These are phyloP conservation scores for Pichia phayaonensis DNA, from an alignment of 805 yeast genomes.

Conservation along the genomic window DNA sequence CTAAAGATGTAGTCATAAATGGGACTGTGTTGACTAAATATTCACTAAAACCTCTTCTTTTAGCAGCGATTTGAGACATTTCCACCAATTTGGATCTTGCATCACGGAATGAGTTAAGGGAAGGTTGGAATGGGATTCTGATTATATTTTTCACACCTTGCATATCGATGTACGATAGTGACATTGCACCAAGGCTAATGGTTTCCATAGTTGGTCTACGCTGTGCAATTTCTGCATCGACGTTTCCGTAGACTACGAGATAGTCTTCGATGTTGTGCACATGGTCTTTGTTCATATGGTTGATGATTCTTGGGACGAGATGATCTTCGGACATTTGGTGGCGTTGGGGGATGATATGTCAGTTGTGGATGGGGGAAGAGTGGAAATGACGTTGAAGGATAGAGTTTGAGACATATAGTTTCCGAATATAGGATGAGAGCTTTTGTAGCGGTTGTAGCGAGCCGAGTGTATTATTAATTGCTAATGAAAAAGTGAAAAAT, in stretches of 20 bases:
- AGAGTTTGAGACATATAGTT: too few species aligned
- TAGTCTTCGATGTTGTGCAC: slow-evolving; percentile 65
- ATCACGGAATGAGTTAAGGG: slow-evolving; percentile 35
- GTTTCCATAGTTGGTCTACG: slow-evolving; percentile 37
- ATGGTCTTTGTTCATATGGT: slow-evolving; percentile 79
- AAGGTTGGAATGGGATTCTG: slow-evolving; percentile 45
- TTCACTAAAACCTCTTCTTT: slow-evolving; percentile 51
- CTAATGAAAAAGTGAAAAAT: too few species aligned
- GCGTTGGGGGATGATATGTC: not conserved
- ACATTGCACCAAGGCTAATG: slow-evolving; percentile 37
- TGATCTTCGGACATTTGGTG: not conserved
- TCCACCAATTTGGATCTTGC: slow-evolving; percentile 48
- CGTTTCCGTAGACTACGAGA: slow-evolving; percentile 47
- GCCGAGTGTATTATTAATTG: too few species aligned
- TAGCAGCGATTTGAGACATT: slow-evolving; percentile 74
- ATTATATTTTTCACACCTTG: slow-evolving; percentile 27
- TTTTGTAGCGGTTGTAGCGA: too few species aligned
- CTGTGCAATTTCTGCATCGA: slow-evolving; percentile 10
- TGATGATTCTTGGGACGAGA: slow-evolving; percentile 39
- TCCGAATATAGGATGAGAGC: too few species aligned
- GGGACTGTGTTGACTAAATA: slow-evolving; percentile 17
- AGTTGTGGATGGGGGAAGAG: not conserved
- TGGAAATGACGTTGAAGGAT: too few species aligned
- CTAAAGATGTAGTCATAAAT: slow-evolving; percentile 32
- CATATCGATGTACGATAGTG: slow-evolving; percentile 29